Percentiles rank a stretch among this genome's conserved stretches.
Conservation (phyloP, 208 protist genomes). For the Wallacemonas sp. region DNA sequence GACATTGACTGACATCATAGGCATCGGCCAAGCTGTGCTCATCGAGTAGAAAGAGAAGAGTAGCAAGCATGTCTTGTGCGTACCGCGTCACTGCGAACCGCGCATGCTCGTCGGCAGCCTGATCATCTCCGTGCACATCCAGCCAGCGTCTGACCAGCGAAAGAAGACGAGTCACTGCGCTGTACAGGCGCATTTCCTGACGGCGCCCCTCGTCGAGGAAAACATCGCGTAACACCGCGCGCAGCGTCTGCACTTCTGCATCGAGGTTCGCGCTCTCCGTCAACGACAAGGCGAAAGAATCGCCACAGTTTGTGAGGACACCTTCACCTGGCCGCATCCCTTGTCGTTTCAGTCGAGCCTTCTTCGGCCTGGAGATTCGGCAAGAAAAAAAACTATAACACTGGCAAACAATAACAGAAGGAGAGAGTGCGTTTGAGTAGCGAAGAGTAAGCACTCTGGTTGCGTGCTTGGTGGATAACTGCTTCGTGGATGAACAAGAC, state of each 20-base stretch:
- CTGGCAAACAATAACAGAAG: no score
- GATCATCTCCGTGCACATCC: conserved; percentile 1
- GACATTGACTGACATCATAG: conserved; percentile 2
- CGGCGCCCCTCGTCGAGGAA: conserved; percentile 52
- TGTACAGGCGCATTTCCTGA: conserved; percentile 47
- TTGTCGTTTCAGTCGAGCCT: no score
- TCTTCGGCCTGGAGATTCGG: no score
- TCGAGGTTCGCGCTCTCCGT: conserved; percentile 16
- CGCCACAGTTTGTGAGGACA: no score
- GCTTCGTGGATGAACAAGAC: no score
- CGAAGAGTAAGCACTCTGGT: no score
- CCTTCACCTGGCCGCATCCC: no score
- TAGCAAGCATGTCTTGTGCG: conserved; percentile 19
- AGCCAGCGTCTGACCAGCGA: not conserved
- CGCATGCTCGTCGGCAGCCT: not conserved
- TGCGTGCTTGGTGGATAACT: no score
- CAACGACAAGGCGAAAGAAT: conserved; percentile 2
- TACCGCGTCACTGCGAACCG: conserved; percentile 5
- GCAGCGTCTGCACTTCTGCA: conserved; percentile 34
- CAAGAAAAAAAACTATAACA: no score
- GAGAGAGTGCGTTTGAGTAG: no score
- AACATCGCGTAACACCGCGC: conserved; percentile 29
- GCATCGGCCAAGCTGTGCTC: not conserved
- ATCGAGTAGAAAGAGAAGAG: conserved; percentile 19
- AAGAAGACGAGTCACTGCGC: conserved; percentile 13